phyloP scores from a whole-genome alignment of 1,284 basidiomycete genomes.

The Flammula alnicola region DNA sequence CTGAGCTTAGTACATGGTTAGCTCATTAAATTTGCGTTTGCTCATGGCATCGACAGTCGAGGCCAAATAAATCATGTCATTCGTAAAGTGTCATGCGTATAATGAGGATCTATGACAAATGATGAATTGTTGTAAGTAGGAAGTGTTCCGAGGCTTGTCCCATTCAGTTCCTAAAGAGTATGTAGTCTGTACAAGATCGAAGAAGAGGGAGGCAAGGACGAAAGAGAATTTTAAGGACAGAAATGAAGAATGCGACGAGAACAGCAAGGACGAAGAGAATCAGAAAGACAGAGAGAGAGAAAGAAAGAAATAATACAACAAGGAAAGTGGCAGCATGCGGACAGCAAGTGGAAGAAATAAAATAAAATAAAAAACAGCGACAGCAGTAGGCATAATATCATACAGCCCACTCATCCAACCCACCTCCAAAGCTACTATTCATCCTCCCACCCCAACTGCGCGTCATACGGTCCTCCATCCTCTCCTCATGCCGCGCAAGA shows the following conservation, averaged over 20 bases:
- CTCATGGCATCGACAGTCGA: too few species aligned
- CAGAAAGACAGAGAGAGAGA: not conserved
- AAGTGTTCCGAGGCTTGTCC: too few species aligned
- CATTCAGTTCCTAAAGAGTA: too few species aligned
- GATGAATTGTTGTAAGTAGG: too few species aligned
- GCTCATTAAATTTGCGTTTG: too few species aligned
- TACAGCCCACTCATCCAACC: slow-evolving; percentile 63
- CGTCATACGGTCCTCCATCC: slow-evolving; percentile 52
- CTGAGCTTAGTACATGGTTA: too few species aligned
- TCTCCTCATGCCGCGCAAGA: slow-evolving; percentile 46
- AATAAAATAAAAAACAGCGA: not conserved
- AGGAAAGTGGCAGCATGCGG: not conserved
- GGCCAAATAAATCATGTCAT: too few species aligned
- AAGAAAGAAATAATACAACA: slow-evolving; percentile 1
- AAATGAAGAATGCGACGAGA: not conserved
- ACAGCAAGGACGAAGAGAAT: not conserved
- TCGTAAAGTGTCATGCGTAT: too few species aligned
- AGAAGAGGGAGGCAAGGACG: not conserved
- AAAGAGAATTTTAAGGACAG: not conserved
- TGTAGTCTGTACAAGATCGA: not conserved
- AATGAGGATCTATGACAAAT: too few species aligned
- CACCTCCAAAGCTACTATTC: slow-evolving; percentile 44
- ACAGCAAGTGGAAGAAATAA: not conserved
- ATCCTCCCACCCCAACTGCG: slow-evolving; percentile 51
- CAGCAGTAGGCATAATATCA: slow-evolving; percentile 29